Base-by-base conservation (phyloP, 805 yeast species). In the Saccharomycopsis sp. region DNA sequence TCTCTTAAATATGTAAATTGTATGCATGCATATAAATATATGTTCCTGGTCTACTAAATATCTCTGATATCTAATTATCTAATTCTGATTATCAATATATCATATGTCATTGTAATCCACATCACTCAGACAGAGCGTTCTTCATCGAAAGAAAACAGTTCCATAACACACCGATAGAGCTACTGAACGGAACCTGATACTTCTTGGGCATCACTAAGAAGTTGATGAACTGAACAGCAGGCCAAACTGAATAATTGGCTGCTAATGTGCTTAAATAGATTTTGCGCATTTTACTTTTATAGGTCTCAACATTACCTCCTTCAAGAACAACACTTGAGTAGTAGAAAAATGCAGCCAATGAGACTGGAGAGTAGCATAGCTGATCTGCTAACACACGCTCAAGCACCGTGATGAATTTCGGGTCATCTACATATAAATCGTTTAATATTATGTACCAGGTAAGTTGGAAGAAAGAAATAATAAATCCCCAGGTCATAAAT, bases 311-410 rank as follows among this genome's bases (percentile, higher is more conserved):
- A 51, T 84, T 81, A 1, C 96, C 94, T 49, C 78, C 77, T 65
- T 93, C 97, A 58, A 91, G 78, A 1, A 89, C 83, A 58, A 87
- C 80, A 15, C 94, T 89, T 47, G 96, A 88, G 69, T 89, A 93
- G 3, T 87, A 80, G 71, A 92, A 89, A 70, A 94, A 93, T 49
- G 83, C 80, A 38, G 85, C 84, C 51, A 93, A 75, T 2, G 94
- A 87, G 1, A 92, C 67, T 1, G 99, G 99, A 1, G 97, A 91
- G 69, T 86, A 94, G 59, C 91, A 80, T 54, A 92, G 72, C 70
- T 94, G 98, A 69, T 93, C 99, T 0, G 96, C 86, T 57, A 93
- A 73, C 0, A 90, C 97, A 58, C 97, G 81, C 63, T 92, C 86
- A 38, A 93, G 76, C 3, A 89, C 96, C 57, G 91, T 89, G 1